Base-by-base conservation (phyloP, 371 early-diverging fungal species). In the Apophysomyces variabilis region DNA sequence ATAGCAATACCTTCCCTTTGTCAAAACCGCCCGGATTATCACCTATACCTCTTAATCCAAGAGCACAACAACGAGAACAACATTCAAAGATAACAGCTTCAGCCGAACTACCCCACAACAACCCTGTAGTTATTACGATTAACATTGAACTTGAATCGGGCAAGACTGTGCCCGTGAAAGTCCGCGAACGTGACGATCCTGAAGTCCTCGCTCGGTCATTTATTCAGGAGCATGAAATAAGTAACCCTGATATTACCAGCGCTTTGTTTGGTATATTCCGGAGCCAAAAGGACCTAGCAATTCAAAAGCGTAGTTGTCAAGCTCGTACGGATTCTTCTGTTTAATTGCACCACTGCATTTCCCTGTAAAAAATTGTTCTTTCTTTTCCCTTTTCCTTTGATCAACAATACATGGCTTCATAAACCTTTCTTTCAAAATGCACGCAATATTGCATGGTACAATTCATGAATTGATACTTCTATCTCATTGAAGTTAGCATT, bases 121-220 rank as follows among this genome's bases (percentile, higher is more conserved):
- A 69, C 46, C 69, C 69, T 26, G 57, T 71, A 18, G 41, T 71
- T 6, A 58, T 71, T 13, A 58, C 72, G 5, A 67, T 71, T 56
- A 67, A 71, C 45, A 50, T 71, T 13, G 68, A 67, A 37, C 59
- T 71, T 7, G 57, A 64, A 12, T 21, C 39, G 14, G 65, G 62
- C n/a, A 57, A 21, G 7, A 67, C 41, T 26, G 64, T 67, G 37
- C 68, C 68, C 21, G 50, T 71, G 9, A 32, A 62, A 38, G 62
- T 71, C n/a, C 65, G 65, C 26, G 26, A 65, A 21, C 47, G 61
- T 21, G 72, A 71, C 59, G 68, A 71, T 54, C 67, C 72, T 5
- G 38, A 44, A 7, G 18, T 3, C 5, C 16, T 71, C 36, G 72
- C 72, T 2, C 46, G 35, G 4, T 44, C 60, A 18, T 71, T 71